phyloP scores from a whole-genome alignment of 192 early-diverging fungal genomes.

The Coemansia sp. region DNA sequence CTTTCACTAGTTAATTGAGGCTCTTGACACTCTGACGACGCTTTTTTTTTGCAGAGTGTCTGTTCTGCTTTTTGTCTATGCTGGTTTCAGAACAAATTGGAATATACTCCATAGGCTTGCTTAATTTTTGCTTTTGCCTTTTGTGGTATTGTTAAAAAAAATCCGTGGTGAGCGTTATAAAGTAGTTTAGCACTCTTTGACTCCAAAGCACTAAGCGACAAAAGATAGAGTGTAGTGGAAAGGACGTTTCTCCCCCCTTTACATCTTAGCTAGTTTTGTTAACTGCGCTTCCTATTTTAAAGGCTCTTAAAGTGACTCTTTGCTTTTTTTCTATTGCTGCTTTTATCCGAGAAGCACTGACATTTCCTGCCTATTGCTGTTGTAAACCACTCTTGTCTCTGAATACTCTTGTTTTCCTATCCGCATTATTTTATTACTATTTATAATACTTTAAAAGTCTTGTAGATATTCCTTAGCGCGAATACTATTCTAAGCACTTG shows the following conservation, averaged over 20 bases:
- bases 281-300: not conserved
- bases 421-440: not conserved
- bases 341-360: not conserved
- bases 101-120: not conserved
- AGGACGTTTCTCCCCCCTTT: not conserved
- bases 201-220: not conserved
- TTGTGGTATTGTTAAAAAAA: not conserved
- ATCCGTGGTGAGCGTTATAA: not conserved
- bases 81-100: not conserved
- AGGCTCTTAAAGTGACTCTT: not conserved
- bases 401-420: not conserved
- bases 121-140: not conserved
- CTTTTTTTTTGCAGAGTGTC: not conserved
- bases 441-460: not conserved
- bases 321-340: not conserved
- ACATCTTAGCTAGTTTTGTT: not conserved
- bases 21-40: not conserved
- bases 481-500: not conserved
- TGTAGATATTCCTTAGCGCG: not conserved
- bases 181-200: not conserved
- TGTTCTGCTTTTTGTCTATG: not conserved
- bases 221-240: not conserved
- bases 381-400: not conserved
- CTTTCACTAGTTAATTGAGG: not conserved
- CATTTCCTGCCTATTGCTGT: not conserved